Evolutionary conservation across 2,329 filamentous ascomycete species (phyloP).

Genomic region (Ophiosphaerella herpotricha): DNA sequence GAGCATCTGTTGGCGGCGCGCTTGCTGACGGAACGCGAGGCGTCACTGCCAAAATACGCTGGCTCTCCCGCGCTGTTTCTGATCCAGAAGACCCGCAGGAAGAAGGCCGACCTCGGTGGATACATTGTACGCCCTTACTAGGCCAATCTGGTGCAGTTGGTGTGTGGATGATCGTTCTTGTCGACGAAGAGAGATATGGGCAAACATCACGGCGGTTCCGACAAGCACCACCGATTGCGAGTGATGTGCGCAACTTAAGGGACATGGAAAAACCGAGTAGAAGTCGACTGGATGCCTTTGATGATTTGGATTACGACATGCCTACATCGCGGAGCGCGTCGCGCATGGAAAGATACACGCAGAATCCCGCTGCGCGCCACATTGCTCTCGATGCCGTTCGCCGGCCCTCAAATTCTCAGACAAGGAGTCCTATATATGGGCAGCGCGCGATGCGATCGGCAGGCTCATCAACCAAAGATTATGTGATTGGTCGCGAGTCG

Average conservation of each 20-base stretch:
- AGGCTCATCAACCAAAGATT: conserved; percentile 13
- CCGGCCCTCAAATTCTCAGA: conserved; percentile 10
- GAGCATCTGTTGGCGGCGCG: conserved; percentile 61
- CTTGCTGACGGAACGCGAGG: conserved; percentile 67
- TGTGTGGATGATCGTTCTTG: conserved; percentile 78
- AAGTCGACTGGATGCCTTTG: conserved; percentile 11
- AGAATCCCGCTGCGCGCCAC: conserved; percentile 8
- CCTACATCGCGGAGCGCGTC: conserved; percentile 2
- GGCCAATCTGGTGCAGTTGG: conserved; percentile 70
- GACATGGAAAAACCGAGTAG: not conserved
- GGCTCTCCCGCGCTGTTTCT: conserved; percentile 54
- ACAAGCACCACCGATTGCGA: conserved; percentile 36
- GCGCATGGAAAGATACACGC: not conserved
- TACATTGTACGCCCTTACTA: conserved; percentile 75
- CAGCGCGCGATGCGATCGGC: conserved; percentile 16
- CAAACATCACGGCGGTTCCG: conserved; percentile 32
- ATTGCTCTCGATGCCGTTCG: conserved; percentile 10
- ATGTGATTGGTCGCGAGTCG: conserved; percentile 5
- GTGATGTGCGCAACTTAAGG: conserved; percentile 25
- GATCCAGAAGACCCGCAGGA: conserved; percentile 52
- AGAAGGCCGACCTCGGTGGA: conserved; percentile 70
- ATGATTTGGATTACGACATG: conserved; percentile 7
- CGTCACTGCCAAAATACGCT: conserved; percentile 75
- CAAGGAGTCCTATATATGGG: conserved; percentile 6
- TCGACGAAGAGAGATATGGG: conserved; percentile 58